phyloP scores from a whole-genome alignment of 176 grass and related monocot genomes.

The Rhynchospora tenuis region DNA sequence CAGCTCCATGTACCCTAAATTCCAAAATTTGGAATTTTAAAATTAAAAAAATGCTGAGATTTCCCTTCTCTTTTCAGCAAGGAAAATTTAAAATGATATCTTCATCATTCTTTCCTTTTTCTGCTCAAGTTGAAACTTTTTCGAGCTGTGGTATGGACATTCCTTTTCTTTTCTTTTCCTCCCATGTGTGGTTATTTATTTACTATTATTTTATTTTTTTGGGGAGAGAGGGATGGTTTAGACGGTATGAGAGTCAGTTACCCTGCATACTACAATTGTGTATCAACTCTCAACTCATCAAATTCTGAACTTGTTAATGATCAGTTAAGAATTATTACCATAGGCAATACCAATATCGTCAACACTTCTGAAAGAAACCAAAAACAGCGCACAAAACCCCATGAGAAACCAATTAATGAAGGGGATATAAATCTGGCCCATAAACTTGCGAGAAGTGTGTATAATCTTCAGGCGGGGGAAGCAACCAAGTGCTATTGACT shows the following conservation, averaged over 20 bases:
- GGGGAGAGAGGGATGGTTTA: neutral
- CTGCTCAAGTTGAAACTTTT: too few relatives aligned
- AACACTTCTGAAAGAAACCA: conserved; percentile 57
- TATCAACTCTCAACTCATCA: neutral
- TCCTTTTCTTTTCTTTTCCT: neutral
- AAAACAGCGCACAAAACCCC: conserved; percentile 68
- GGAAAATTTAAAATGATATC: neutral
- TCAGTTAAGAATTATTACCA: conserved; percentile 39
- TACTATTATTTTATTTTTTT: neutral
- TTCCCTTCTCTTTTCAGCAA: neutral
- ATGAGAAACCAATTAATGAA: conserved; percentile 92
- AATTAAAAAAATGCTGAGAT: neutral
- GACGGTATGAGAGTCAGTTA: conserved; percentile 2
- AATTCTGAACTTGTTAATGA: neutral
- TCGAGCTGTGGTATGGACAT: too few relatives aligned
- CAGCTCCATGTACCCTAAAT: neutral
- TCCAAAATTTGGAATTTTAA: neutral
- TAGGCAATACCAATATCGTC: conserved; percentile 86
- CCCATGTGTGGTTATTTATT: neutral
- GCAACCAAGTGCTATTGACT: conserved; percentile 90
- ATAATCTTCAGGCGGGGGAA: conserved; percentile 94
- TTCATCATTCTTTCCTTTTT: neutral
- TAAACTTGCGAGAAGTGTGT: conserved; percentile 92
- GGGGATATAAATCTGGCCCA: conserved; percentile 95
- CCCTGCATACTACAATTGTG: conserved; percentile 16